Conservation (phyloP, 176 grass and related monocot species). For the Carex littledalei region DNA sequence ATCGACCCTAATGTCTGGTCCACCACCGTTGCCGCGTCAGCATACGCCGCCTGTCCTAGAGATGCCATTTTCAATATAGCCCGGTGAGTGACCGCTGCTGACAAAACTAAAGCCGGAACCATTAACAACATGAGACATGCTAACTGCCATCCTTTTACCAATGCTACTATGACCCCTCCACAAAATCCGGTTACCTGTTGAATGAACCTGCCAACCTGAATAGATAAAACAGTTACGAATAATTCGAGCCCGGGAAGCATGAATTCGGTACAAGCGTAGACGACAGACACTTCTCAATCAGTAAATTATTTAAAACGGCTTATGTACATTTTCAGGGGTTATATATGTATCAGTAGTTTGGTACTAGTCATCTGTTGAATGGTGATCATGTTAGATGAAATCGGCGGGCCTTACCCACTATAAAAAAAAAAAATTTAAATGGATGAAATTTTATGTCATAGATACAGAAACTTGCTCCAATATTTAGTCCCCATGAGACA, state of each 20-base stretch:
- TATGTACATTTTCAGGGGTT: too few species aligned
- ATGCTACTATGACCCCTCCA: slow-evolving; percentile 51
- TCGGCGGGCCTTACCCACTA: too few species aligned
- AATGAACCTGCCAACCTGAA: slow-evolving; percentile 53
- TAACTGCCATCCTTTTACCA: slow-evolving; percentile 56
- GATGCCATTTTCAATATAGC: slow-evolving; percentile 45
- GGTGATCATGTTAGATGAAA: too few species aligned
- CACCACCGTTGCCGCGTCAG: slow-evolving; percentile 37
- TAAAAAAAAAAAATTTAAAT: too few species aligned
- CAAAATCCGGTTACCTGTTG: slow-evolving; percentile 43
- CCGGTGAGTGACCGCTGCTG: slow-evolving; percentile 41
- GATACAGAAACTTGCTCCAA: too few species aligned
- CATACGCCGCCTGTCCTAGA: slow-evolving; percentile 48
- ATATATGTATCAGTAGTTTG: too few species aligned
- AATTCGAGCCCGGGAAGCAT: background rate
- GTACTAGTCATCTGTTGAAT: too few species aligned
- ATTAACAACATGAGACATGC: slow-evolving; percentile 49
- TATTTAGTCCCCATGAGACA: too few species aligned
- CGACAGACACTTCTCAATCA: background rate
- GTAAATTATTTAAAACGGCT: too few species aligned
- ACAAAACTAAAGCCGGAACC: slow-evolving; percentile 44
- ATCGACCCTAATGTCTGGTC: slow-evolving; percentile 66
- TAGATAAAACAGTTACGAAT: background rate
- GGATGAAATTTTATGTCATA: too few species aligned
- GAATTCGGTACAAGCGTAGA: background rate